A percentile compares a stretch with the other conserved stretches of the same genome.
Conservation (phyloP, 305 asterid species). For the Fraxinus floribunda region DNA sequence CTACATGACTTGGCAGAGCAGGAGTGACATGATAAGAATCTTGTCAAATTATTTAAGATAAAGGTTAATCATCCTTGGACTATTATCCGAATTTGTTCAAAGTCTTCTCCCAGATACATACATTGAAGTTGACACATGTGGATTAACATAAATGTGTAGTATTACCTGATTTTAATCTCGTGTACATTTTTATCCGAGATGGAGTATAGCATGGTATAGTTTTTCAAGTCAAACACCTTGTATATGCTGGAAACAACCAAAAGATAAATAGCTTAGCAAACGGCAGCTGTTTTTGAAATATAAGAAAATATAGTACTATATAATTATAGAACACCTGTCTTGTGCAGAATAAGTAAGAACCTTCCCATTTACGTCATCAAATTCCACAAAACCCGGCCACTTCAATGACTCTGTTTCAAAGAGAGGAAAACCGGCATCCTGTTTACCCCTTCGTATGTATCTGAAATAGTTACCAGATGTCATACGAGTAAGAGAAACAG, state of each 20-base stretch:
- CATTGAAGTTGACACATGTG: not conserved
- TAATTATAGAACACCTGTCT: conserved; percentile 50
- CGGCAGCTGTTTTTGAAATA: not conserved
- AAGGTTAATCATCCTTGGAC: not conserved
- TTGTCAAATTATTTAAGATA: not conserved
- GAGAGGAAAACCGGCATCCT: conserved; percentile 93
- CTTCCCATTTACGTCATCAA: conserved; percentile 94
- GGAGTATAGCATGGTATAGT: conserved; percentile 89
- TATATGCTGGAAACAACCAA: conserved; percentile 55
- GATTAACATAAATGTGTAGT: not conserved
- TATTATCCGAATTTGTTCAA: not conserved
- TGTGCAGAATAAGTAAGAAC: conserved; percentile 95
- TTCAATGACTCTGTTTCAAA: conserved; percentile 94
- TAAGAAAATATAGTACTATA: not conserved
- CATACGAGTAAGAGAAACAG: not conserved
- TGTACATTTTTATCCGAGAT: conserved; percentile 90
- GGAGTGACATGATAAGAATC: not conserved
- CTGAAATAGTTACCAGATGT: not conserved
- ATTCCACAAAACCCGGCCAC: conserved; percentile 99
- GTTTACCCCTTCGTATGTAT: conserved; percentile 85
- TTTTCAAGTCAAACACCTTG: conserved; percentile 98
- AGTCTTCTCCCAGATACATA: not conserved
- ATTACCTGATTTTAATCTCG: conserved; percentile 93
- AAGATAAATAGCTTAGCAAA: conserved; percentile 17
- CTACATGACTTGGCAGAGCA: not conserved